A percentile compares a stretch with the other conserved stretches of the same genome.
Conservation (phyloP, 2,329 filamentous ascomycete genomes). For the Fusarium pseudonygamai region DNA sequence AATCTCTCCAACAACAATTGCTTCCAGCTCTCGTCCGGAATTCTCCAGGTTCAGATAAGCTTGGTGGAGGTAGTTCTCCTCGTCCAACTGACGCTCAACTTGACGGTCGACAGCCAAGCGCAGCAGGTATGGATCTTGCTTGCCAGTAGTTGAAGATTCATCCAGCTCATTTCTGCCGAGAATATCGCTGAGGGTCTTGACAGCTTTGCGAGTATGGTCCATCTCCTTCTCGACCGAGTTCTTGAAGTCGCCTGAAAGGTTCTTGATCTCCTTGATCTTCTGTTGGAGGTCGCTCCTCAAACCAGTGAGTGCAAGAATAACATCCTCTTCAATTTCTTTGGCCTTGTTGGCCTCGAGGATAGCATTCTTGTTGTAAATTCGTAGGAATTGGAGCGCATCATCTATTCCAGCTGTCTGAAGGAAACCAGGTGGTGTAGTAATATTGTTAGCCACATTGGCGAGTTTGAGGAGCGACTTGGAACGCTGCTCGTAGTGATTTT, state of each 20-base stretch:
- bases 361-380: slow-evolving; percentile 83
- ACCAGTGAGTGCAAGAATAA: slow-evolving; percentile 86
- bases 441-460: slow-evolving; percentile 85
- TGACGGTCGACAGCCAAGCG: slow-evolving; percentile 88
- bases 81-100: slow-evolving; percentile 90
- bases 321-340: slow-evolving; percentile 88
- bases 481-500: slow-evolving; percentile 86
- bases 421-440: slow-evolving; percentile 77
- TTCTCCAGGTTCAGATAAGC: slow-evolving; percentile 94
- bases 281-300: slow-evolving; percentile 88
- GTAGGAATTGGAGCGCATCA: slow-evolving; percentile 83
- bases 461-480: slow-evolving; percentile 85
- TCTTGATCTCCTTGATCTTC: slow-evolving; percentile 99
- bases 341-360: slow-evolving; percentile 87
- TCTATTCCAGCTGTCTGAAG: slow-evolving; percentile 84
- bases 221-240: slow-evolving; percentile 97
- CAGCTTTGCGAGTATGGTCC: slow-evolving; percentile 81
- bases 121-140: slow-evolving; percentile 91
- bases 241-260: slow-evolving; percentile 92
- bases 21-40: slow-evolving; percentile 93
- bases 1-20: slow-evolving; percentile 96
- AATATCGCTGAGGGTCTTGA: slow-evolving; percentile 82
- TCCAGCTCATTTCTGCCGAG: slow-evolving; percentile 84
- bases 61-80: slow-evolving; percentile 97
- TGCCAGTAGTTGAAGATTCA: slow-evolving; percentile 76